phyloP scores from a whole-genome alignment of 2,329 filamentous ascomycete species.

The Alternaria gaisen region DNA sequence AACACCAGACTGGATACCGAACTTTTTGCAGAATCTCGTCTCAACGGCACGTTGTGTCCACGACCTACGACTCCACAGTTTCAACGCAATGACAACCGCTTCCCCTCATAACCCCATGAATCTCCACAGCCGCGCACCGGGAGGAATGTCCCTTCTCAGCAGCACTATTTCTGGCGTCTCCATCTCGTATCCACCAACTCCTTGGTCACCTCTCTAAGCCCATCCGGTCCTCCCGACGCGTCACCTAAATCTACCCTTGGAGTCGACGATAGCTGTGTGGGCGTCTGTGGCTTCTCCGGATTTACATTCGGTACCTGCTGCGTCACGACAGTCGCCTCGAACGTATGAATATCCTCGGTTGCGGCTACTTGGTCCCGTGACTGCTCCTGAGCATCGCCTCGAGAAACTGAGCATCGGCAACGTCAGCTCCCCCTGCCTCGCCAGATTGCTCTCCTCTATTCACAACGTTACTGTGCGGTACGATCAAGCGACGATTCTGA shows the following conservation, averaged over 20 bases:
- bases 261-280: neutral
- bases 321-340: neutral
- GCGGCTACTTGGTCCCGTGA: slow-evolving; percentile 14
- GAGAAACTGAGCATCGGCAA: neutral
- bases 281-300: neutral
- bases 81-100: neutral
- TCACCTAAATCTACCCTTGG: neutral
- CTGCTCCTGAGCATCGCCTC: neutral
- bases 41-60: neutral
- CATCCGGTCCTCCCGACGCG: neutral
- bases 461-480: neutral
- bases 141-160: neutral
- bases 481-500: neutral
- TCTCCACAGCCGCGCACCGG: neutral
- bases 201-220: neutral
- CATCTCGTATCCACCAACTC: neutral
- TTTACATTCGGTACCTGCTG: neutral
- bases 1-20: neutral
- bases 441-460: neutral
- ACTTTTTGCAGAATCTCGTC: neutral
- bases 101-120: slow-evolving; percentile 1
- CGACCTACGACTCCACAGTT: neutral
- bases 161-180: neutral
- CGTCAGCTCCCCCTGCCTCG: neutral
- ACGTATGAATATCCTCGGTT: slow-evolving; percentile 8